Evolutionary conservation across 805 yeast genomes (phyloP), one percentile per base, ranked within the genome.

Genomic region (Cephaloascus fragrans): DNA sequence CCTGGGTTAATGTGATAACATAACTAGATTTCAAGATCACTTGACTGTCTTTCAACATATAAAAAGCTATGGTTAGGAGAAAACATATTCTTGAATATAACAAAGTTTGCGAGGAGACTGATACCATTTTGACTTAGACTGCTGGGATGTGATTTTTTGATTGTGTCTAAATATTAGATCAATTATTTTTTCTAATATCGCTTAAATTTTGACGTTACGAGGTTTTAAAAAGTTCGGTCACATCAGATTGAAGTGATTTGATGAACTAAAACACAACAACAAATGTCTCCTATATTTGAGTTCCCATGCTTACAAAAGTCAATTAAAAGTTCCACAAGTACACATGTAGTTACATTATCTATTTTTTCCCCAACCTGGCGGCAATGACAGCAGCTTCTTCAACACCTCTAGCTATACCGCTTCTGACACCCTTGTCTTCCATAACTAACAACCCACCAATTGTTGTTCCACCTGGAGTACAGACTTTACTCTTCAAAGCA

Each of bases 391-490:
- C 86, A 28, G 97, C 90, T 56, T 87, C 95, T 58, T 85, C 87
- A 19, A 93, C 83, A 32, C 95, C 96, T 51, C 87, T 73, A 36
- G 94, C 77, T 50, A 93, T 83, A 18, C 87, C 90, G 35, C 86
- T 74, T 63, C 96, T 81, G 36, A 93, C 83, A 37, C 90, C 94
- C 37, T 77, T 77, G 48, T 87, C 96, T 65, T 93, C 98, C 82
- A 93, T 78, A 46, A 80, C 86, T 59, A 90, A 72, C 42, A 93
- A 67, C 0, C 98, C 98, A 8, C 95, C 95, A 56, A 93, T 93
- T 3, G 98, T 93, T 37, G 97, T 89, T 26, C 98, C 98, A 23
- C 93, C 98, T 18, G 98, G 98, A 0, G 98, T 93, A 56, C 96
- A 88, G 6, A 93, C 93, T 50, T 80, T 81, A 56, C 83, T 79